Conservation (phyloP, 1,284 basidiomycete species). For the Heliocybe sulcata region DNA sequence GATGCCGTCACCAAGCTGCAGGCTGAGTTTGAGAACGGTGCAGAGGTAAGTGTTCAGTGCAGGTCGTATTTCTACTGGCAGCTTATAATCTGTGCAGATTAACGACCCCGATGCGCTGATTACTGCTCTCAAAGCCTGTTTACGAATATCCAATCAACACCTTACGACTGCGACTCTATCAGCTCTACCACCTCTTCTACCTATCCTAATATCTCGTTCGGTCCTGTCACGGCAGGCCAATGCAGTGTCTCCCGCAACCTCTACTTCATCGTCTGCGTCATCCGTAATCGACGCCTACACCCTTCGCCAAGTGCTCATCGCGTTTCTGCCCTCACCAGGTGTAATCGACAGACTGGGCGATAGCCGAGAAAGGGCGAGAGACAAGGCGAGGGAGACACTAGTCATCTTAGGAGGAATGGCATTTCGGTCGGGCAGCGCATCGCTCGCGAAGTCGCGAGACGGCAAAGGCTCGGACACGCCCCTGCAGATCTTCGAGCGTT, state of each 20-base stretch:
- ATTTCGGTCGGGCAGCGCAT: conserved; percentile 44
- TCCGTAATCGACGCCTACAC: conserved; percentile 44
- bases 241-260: conserved; percentile 30
- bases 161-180: conserved; percentile 68
- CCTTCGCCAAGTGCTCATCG: conserved; percentile 57
- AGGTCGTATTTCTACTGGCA: conserved; percentile 5
- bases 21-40: conserved; percentile 58
- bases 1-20: conserved; percentile 75
- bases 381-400: conserved; percentile 70
- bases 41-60: conserved; percentile 40
- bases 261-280: conserved; percentile 37
- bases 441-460: conserved; percentile 41
- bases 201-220: conserved; percentile 31
- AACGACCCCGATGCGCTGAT: conserved; percentile 64
- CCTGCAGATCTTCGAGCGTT: conserved; percentile 69
- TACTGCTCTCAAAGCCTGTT: conserved; percentile 60
- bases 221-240: conserved; percentile 21
- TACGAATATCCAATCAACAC: conserved; percentile 78
- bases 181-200: conserved; percentile 55
- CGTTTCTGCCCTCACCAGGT: conserved; percentile 68
- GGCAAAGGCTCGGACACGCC: conserved; percentile 75
- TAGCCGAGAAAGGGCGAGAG: conserved; percentile 60
- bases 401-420: conserved; percentile 67
- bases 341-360: conserved; percentile 82
- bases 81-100: conserved; percentile 37